Evolutionary conservation across 257 asterid genomes (phyloP).

Genomic region (Nicotiana tabacum): DNA sequence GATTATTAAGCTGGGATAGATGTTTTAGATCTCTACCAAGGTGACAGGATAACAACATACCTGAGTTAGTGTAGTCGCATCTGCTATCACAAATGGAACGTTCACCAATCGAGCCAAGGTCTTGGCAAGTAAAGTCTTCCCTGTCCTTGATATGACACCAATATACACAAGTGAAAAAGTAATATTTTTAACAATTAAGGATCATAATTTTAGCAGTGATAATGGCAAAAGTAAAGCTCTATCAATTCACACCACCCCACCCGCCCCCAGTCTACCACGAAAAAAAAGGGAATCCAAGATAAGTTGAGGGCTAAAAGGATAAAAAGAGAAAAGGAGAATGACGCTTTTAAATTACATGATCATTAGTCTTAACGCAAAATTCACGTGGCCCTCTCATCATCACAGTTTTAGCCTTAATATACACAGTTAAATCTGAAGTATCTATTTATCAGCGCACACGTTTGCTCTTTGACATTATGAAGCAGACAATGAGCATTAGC

Average conservation of each 20-base stretch:
- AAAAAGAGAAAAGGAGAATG: background rate
- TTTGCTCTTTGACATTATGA: background rate
- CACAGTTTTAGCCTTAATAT: background rate
- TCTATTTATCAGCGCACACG: background rate
- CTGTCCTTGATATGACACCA: slow-evolving; percentile 81
- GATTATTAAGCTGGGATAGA: background rate
- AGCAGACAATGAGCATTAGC: background rate
- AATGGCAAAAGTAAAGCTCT: slow-evolving; percentile 4
- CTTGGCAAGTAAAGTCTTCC: slow-evolving; percentile 97
- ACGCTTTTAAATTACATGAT: background rate
- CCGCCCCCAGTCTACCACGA: background rate
- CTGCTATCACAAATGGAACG: slow-evolving; percentile 97
- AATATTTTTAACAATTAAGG: slow-evolving; percentile 15
- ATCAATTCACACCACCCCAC: background rate
- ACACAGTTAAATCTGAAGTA: background rate
- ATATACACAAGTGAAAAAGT: slow-evolving; percentile 53
- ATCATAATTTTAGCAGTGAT: slow-evolving; percentile 1
- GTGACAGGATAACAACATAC: slow-evolving; percentile 36
- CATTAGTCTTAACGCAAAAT: background rate
- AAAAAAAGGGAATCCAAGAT: background rate
- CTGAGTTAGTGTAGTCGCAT: slow-evolving; percentile 99
- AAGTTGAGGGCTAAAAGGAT: background rate
- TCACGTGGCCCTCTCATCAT: background rate
- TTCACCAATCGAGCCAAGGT: slow-evolving; percentile 96
- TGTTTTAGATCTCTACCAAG: slow-evolving; percentile 1